Evolutionary conservation across 805 yeast species (phyloP), one percentile per base, ranked within the genome.

Genomic region (Candida dajiaensis): DNA sequence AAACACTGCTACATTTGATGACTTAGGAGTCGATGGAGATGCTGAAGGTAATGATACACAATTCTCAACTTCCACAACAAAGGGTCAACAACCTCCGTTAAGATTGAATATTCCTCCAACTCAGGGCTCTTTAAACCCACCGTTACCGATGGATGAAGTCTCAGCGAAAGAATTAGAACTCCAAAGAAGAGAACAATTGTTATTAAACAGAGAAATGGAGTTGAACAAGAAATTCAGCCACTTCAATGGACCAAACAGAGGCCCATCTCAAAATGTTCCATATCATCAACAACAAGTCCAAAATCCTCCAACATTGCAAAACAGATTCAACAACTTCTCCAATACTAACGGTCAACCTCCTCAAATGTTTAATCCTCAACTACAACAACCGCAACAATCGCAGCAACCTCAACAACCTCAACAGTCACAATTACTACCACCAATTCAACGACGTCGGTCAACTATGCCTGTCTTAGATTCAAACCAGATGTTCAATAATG

Each of bases 151-250:
- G 18, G 43, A 43, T 18, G 47, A 46, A 2, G 10, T 44, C n/a
- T 44, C 51, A 19, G 42, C 57, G 1, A 62, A 55, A 46, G 66
- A 63, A 42, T 40, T 55, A 10, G 63, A 57, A 45, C 46, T 61
- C 42, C 44, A 55, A 51, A 51, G 55, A 51, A 55, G 56, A 47
- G 64, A 59, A 46, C 50, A 52, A 20, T 23, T 54, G 22, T 44
- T 58, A 43, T 41, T 48, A 38, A 49, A 49, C 36, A 60, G 54
- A 53, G 62, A 59, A 48, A 21, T 49, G 28, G 62, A 58, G 38
- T 48, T 58, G 46, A 61, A 51, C 54, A 61, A 51, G 39, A 60
- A 56, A 45, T 43, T 52, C 31, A 49, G 47, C 12, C 52, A 42
- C 22, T 38, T 31, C 19, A 44, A 40, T 42, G 37, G 43, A 29